A percentile compares a stretch with the other conserved stretches of the same genome.
These are phyloP conservation scores for Russula griseocarnosa DNA, from an alignment of 768 basidiomycete species.

Conservation along the genomic window DNA sequence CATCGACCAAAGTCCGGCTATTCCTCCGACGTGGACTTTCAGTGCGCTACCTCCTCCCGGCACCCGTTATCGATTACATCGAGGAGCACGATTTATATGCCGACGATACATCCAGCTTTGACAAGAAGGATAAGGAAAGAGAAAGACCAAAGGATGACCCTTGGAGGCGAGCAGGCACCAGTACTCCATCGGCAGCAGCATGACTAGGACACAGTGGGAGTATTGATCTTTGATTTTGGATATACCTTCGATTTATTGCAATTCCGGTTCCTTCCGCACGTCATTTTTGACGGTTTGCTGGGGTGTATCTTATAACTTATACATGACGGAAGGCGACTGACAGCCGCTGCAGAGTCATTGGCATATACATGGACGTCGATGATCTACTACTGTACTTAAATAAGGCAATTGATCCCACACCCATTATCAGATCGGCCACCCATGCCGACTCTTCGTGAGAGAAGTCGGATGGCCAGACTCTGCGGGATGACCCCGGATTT, in stretches of 20 bases:
- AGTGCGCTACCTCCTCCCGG: conserved; percentile 86
- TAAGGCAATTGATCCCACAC: not conserved
- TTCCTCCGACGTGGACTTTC: conserved; percentile 78
- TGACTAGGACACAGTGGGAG: not conserved
- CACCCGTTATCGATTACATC: conserved; percentile 92
- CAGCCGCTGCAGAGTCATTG: not conserved
- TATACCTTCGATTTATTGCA: conserved; percentile 10
- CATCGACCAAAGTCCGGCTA: conserved; percentile 85
- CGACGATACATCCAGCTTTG: conserved; percentile 48
- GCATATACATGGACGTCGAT: not conserved
- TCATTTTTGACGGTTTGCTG: not conserved
- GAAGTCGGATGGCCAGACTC: not conserved
- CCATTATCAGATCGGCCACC: not conserved
- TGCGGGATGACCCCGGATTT: not conserved
- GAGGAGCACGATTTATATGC: conserved; percentile 74
- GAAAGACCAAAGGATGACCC: conserved; percentile 16
- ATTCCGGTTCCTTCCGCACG: not conserved
- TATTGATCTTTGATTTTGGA: not conserved
- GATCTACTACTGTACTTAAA: conserved; percentile 3
- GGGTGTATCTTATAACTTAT: conserved; percentile 5
- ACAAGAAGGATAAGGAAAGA: conserved; percentile 40
- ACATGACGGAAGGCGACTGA: conserved; percentile 6
- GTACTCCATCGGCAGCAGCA: conserved; percentile 14
- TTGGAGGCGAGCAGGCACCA: conserved; percentile 8
- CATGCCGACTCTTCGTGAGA: not conserved